Evolutionary conservation across 2,329 filamentous ascomycete genomes (phyloP).

Genomic region (Tolypocladium paradoxum): DNA sequence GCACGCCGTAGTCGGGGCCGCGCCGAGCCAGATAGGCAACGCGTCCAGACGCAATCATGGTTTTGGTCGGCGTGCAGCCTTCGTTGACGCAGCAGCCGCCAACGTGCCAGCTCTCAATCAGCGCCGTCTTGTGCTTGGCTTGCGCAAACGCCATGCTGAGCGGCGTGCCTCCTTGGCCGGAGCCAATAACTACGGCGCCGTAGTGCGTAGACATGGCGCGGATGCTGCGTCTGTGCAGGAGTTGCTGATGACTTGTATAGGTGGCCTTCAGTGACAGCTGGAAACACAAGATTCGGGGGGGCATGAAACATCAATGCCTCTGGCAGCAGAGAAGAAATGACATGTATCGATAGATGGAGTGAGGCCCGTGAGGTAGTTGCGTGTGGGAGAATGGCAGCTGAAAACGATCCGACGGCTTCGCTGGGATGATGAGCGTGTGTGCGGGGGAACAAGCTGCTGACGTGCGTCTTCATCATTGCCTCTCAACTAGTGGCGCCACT

Average conservation of each 20-base stretch:
- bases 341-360: too few species aligned
- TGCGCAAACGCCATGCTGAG: constrained; percentile 35
- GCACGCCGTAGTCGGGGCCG: constrained; percentile 34
- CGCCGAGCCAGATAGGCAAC: constrained; percentile 33
- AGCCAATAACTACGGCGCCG: constrained; percentile 35
- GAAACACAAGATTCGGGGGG: not conserved
- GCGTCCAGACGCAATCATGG: constrained; percentile 41
- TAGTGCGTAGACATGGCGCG: constrained; percentile 7
- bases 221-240: not conserved
- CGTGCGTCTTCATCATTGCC: not conserved
- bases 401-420: not conserved
- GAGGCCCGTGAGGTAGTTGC: not conserved
- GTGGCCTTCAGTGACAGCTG: not conserved
- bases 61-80: constrained; percentile 47
- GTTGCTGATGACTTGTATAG: not conserved
- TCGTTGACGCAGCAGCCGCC: constrained; percentile 45
- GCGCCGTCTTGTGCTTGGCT: constrained; percentile 30
- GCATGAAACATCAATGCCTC: not conserved
- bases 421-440: too few species aligned
- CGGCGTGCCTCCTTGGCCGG: constrained; percentile 40
- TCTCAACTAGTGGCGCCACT: not conserved
- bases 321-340: not conserved
- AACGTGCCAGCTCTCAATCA: constrained; percentile 36
- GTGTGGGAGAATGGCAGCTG: too few species aligned
- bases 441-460: not conserved